Base-by-base conservation (phyloP, 257 asterid genomes). In the Ballota nigra region DNA sequence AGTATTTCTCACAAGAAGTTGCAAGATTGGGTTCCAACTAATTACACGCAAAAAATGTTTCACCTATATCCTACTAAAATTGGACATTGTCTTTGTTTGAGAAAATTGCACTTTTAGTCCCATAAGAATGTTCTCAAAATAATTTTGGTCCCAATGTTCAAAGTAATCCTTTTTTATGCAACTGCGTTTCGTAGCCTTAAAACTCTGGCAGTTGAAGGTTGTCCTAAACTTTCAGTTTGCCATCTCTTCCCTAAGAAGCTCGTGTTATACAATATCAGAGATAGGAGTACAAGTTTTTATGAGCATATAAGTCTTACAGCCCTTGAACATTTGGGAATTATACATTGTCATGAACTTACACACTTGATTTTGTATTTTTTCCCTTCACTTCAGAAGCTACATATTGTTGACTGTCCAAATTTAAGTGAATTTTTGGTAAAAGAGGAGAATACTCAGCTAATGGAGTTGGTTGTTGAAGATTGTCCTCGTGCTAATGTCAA, bases 161-260 rank as follows among this genome's bases (percentile, higher is more conserved):
- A n/a, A n/a, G n/a, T n/a, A n/a, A n/a, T n/a, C n/a, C n/a, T n/a
- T n/a, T n/a, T n/a, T n/a, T n/a, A n/a, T n/a, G n/a, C n/a, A n/a
- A n/a, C n/a, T 6, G 69, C 15, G 4, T 70, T 59, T 13, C 68
- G 6, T 6, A 70, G 67, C 43, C 75, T 70, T 28, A 41, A 60
- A 70, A 70, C 68, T 58, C 19, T 70, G 23, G 26, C 68, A 5
- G 11, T 58, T n/a, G 60, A 70, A 70, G 75, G 31, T 28, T 58
- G 75, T 26, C 59, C 56, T 40, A 36, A 26, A 2, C 68, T 70
- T 28, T n/a, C 5, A 58, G 4, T 1, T 18, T 70, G 60, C 75
- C 75, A 58, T 2, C 59, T 40, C 60, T 58, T 26, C 68, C 60
- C 31, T 11, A 59, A 43, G 68, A 71, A 71, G 18, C 69, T 71